These are phyloP conservation scores for Candida coquimbonensis DNA, from an alignment of 805 yeast species.

Conservation along the genomic window DNA sequence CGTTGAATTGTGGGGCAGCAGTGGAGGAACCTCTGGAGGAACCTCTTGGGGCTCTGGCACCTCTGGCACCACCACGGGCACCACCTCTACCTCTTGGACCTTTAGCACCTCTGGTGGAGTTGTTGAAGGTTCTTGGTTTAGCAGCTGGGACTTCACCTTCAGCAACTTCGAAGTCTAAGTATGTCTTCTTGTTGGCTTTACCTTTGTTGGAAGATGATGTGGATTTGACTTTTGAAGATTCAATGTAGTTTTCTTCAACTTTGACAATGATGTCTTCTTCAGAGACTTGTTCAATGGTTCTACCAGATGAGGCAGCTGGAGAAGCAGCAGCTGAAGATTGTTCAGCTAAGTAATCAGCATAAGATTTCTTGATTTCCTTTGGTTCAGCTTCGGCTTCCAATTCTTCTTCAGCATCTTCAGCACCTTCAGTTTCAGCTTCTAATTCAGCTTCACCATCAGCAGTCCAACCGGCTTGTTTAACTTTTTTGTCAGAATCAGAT, in stretches of 20 bases:
- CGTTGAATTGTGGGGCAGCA: constrained; percentile 7
- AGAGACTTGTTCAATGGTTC: constrained; percentile 30
- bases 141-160: constrained; percentile 33
- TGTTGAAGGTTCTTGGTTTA: constrained; percentile 25
- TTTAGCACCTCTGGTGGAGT: constrained; percentile 28
- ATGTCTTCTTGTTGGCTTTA: constrained; percentile 66
- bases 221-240: constrained; percentile 49
- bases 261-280: constrained; percentile 58
- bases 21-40: constrained; percentile 20
- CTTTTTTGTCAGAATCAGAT: constrained; percentile 78
- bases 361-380: constrained; percentile 57
- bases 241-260: constrained; percentile 53
- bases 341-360: constrained; percentile 81
- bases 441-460: constrained; percentile 65
- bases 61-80: constrained; percentile 27
- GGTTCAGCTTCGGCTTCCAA: constrained; percentile 34
- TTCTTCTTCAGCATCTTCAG: constrained; percentile 41
- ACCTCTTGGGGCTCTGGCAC: constrained; percentile 14
- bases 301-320: constrained; percentile 39
- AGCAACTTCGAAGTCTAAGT: constrained; percentile 68
- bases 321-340: constrained; percentile 37
- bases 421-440: constrained; percentile 57
- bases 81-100: constrained; percentile 25
- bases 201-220: constrained; percentile 70
- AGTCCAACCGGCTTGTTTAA: constrained; percentile 80